Evolutionary conservation across 805 yeast genomes (phyloP).

Genomic region (Candida tibetensis): DNA sequence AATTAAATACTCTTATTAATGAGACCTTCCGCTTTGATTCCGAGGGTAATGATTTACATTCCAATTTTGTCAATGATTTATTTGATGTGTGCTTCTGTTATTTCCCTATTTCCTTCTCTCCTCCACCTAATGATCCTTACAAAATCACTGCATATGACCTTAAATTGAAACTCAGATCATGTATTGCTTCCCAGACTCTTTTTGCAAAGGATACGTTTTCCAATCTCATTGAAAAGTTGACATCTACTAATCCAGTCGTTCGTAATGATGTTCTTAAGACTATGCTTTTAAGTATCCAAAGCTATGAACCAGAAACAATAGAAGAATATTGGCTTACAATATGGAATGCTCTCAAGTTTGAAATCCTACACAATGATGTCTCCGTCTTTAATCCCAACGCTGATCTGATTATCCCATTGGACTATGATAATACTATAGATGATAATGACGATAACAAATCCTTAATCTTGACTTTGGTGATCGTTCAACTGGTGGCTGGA

Average conservation of each 20-base stretch:
- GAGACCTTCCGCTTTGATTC: slow-evolving; percentile 29
- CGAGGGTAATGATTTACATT: slow-evolving; percentile 28
- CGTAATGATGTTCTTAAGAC: slow-evolving; percentile 73
- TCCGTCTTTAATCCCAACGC: slow-evolving; percentile 28
- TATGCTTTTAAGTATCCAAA: slow-evolving; percentile 51
- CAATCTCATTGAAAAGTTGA: slow-evolving; percentile 72
- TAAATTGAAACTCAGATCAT: slow-evolving; percentile 56
- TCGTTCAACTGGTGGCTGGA: slow-evolving; percentile 39
- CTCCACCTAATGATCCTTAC: slow-evolving; percentile 88
- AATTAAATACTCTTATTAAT: slow-evolving; percentile 49
- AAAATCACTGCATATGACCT: slow-evolving; percentile 73
- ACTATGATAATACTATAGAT: slow-evolving; percentile 22
- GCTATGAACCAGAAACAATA: slow-evolving; percentile 49
- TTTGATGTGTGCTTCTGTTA: slow-evolving; percentile 92
- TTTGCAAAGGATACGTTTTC: slow-evolving; percentile 76
- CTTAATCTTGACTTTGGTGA: slow-evolving; percentile 35
- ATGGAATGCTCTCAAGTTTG: slow-evolving; percentile 89
- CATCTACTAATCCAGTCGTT: slow-evolving; percentile 70
- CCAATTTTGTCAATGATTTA: slow-evolving; percentile 55
- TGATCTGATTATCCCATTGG: slow-evolving; percentile 23
- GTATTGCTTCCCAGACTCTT: slow-evolving; percentile 57
- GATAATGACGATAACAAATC: slow-evolving; percentile 37
- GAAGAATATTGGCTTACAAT: slow-evolving; percentile 64
- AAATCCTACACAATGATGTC: slow-evolving; percentile 73
- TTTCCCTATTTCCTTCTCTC: slow-evolving; percentile 92